phyloP scores from a whole-genome alignment of 2,329 filamentous ascomycete genomes.

The Dissoconium aciculare region DNA sequence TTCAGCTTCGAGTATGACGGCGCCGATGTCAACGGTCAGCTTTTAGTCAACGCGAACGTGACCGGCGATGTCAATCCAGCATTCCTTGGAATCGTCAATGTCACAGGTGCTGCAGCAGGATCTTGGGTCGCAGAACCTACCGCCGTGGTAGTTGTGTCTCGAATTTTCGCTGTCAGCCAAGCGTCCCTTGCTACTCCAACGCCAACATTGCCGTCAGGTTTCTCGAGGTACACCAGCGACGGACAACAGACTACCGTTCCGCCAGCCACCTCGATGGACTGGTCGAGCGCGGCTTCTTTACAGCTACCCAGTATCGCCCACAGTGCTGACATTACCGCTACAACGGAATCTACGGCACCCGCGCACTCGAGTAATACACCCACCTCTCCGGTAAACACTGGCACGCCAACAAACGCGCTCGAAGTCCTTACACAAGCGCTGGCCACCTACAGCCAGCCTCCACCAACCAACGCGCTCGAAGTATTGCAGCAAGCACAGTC shows the following conservation, averaged over 20 bases:
- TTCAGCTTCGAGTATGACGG: conserved; percentile 26
- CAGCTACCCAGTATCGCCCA: conserved; percentile 6
- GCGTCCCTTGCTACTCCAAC: conserved; percentile 12
- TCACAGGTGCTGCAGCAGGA: conserved; percentile 17
- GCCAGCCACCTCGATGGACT: conserved; percentile 3
- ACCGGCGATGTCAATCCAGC: conserved; percentile 22
- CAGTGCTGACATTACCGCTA: too few species aligned
- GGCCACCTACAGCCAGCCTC: conserved; percentile 4
- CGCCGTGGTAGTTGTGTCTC: conserved; percentile 29
- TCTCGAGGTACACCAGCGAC: conserved; percentile 8
- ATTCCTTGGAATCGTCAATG: conserved; percentile 21
- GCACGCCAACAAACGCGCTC: conserved; percentile 10
- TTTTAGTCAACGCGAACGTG: conserved; percentile 14
- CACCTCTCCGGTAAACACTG: background rate
- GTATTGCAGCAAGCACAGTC: background rate
- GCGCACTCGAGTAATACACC: background rate
- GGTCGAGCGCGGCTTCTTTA: conserved; percentile 7
- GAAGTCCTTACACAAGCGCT: conserved; percentile 9
- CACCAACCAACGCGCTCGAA: background rate
- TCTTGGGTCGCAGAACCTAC: conserved; percentile 27
- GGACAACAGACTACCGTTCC: conserved; percentile 7
- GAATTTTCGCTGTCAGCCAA: conserved; percentile 20
- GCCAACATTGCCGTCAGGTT: conserved; percentile 14
- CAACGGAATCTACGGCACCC: too few species aligned
- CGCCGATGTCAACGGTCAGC: conserved; percentile 19